Evolutionary conservation across 2,329 filamentous ascomycete species (phyloP), one percentile per base, ranked within the genome.

Genomic region (Cladosporium colombiae): DNA sequence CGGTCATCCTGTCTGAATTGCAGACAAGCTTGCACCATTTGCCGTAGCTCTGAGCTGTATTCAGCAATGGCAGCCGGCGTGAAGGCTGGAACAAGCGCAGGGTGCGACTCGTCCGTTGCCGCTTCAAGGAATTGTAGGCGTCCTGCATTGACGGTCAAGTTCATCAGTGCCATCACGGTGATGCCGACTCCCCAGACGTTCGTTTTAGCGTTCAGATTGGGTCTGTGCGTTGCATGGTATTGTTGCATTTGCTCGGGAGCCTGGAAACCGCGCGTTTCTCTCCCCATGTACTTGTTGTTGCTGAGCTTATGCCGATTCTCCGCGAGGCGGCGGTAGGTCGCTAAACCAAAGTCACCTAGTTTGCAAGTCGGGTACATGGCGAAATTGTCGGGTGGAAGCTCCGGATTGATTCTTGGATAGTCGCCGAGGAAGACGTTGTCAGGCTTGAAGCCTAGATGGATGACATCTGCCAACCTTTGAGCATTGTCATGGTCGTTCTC

Each of bases 391-490:
- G n/a, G 6, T n/a, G n/a, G 8, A 14, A 23, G 14, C 2, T 13
- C 21, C 2, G 56, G 21, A 3, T 29, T 23, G 37, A 1, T n/a
- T 8, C 2, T 1, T 1, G 56, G 56, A 25, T 57, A 31, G 11
- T 13, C 27, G 11, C 44, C 58, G 16, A 50, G 5, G 31, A 57
- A 57, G 5, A 97, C 94, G 83, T 97, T 97, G 84, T 97, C 93
- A 0, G 93, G 93, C 81, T 97, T 97, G 85, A 97, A 96, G 78
- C 97, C 93, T 66, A 93, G 91, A 76, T 97, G 93, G 3, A 68
- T 55, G 8, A 70, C 60, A 14, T 62, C 25, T 8, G 56, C 16
- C 6, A 50, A 33, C 11, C 66, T 67, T n/a, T 66, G 37, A 18
- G 35, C 37, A n/a, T n/a, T 10, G 37, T 2, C 7, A 1, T n/a